These are phyloP conservation scores for Kondoa malvinella DNA, from an alignment of 768 basidiomycete genomes.

Conservation along the genomic window DNA sequence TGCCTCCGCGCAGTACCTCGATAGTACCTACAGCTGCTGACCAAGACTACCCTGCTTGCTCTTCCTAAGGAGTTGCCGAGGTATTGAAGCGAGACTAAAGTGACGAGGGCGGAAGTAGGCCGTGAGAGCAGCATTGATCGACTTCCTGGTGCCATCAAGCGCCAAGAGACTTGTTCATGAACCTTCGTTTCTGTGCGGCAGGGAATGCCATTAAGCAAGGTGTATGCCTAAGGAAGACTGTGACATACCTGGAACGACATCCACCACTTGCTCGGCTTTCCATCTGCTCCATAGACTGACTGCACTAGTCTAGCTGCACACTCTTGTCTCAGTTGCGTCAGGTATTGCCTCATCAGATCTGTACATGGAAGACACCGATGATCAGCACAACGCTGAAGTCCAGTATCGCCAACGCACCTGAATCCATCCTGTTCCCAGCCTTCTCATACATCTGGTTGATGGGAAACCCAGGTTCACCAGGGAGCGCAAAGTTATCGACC, in stretches of 20 bases:
- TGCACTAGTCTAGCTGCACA: slow-evolving; percentile 70
- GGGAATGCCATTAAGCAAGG: not conserved
- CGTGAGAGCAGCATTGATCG: no score
- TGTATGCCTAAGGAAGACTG: not conserved
- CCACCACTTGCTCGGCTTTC: slow-evolving; percentile 99
- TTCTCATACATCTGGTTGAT: slow-evolving; percentile 79
- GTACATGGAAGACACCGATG: slow-evolving; percentile 11
- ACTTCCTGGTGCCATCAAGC: not conserved
- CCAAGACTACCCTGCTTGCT: no score
- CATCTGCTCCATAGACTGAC: slow-evolving; percentile 62
- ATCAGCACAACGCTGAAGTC: not conserved
- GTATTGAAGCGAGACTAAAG: no score
- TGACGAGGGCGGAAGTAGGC: no score
- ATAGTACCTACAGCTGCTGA: no score
- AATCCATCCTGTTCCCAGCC: slow-evolving; percentile 57
- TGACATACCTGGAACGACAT: slow-evolving; percentile 59
- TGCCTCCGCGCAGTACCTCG: no score
- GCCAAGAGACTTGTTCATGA: slow-evolving; percentile 26
- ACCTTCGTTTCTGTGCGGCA: slow-evolving; percentile 22
- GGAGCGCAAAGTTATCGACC: slow-evolving; percentile 81
- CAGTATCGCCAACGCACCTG: slow-evolving; percentile 42
- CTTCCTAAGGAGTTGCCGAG: no score
- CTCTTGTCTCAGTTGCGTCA: slow-evolving; percentile 85
- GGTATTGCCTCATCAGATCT: slow-evolving; percentile 82
- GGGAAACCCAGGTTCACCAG: slow-evolving; percentile 87